Evolutionary conservation across 2,329 filamentous ascomycete genomes (phyloP), one percentile per base, ranked within the genome.

Genomic region (Ceratocystis eucalypticola): DNA sequence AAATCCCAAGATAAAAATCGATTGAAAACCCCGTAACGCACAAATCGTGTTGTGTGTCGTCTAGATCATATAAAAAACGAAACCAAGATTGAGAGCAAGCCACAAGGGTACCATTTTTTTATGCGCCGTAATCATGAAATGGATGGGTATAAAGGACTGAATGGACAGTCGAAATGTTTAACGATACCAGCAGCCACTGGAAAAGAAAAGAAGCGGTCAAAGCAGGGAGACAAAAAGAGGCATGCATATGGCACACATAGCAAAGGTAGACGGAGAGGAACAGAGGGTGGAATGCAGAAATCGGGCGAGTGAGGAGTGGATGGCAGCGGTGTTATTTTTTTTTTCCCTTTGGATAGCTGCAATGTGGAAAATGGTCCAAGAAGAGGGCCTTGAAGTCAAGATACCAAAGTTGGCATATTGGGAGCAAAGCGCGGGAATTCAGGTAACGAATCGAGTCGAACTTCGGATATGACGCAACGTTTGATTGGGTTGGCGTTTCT

Each of bases 181-280:
- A 62, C 10, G n/a, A 46, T 17, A 46, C 20, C 48, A 53, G 48
- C 48, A 53, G 48, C 20, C 48, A 53, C 48, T 28, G 48, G 44
- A 66, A 66, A 46, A 66, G 44, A 62, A 62, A 66, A 62, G 45
- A 62, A 61, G 20, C 37, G 37, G 37, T 20, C n/a, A 33, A 25
- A 66, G 28, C 37, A 41, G 37, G 37, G 22, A 48, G 22, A 22
- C 17, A n/a, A 22, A 25, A 62, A 61, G 5, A 41, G 44, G 41
- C 20, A 15, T 44, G 20, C 37, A 62, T 62, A 30, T n/a, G 33
- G 28, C 33, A n/a, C 33, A 59, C 28, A 37, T 30, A n/a, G 17
- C 17, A 22, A 44, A 45, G n/a, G 41, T 17, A 46, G 37, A 30
- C 12, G 15, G 7, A 37, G 17, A 53, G 28, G 28, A 17, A 44